Evolutionary conservation across 345 rosid genomes (phyloP), one percentile per base, ranked within the genome.

Genomic region (Populus tremula): DNA sequence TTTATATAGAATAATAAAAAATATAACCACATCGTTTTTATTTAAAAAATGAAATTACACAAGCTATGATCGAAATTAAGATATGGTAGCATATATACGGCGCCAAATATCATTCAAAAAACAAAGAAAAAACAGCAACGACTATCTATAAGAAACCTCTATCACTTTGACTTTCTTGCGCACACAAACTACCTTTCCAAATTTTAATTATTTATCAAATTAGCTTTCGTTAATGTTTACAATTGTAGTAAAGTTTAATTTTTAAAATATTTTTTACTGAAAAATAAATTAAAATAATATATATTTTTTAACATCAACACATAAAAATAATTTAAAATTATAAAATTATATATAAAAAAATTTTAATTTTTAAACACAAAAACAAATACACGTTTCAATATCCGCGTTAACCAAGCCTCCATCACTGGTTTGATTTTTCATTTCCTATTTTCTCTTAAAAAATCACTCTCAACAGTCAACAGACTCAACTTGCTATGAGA

Each of bases 391-490:
- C 4, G 33, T 31, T 31, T 2, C 16, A 79, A 71, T 79, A 20
- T 68, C 76, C 83, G 80, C 86, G 86, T 79, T 70, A 74, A 86
- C 82, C 49, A 61, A 77, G 85, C 80, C 78, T 1, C 74, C 20
- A 17, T 83, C 77, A 69, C 74, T 39, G 73, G 75, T 59, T 47
- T 71, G 69, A 79, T 69, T 70, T 62, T 63, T 36, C 29, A 11
- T 2, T 13, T 67, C 67, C 70, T 27, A 72, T 64, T n/a, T 4
- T 12, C 5, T 10, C 25, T 56, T 56, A 11, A 56, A 10, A 9
- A 9, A n/a, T 27, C 27, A 56, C 4, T n/a, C 63, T 23, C 63
- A 3, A 1, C 1, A 27, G 27, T 27, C 27, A 27, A 27, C 27
- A 27, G 27, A 27, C 63, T 23, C 63, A 3, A 1, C 63, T 20